phyloP scores from a whole-genome alignment of 2,329 filamentous ascomycete species.

The Paraconiothyrium brasiliense region DNA sequence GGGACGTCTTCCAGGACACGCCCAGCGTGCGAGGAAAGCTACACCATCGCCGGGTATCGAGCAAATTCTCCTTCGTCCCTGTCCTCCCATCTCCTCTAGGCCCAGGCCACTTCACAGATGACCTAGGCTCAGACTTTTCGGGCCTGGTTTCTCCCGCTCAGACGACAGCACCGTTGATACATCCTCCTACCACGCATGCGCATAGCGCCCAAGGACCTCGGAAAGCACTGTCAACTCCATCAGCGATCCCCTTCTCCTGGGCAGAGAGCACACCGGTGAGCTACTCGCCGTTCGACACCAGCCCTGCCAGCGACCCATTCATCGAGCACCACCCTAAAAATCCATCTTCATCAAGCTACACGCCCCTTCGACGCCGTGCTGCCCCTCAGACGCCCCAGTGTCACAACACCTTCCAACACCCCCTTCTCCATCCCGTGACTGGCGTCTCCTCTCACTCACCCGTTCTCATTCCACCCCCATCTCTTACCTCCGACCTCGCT shows the following conservation, averaged over 20 bases:
- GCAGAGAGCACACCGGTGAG: neutral
- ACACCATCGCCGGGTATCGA: neutral
- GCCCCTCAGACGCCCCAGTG: neutral
- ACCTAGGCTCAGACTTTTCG: conserved; percentile 9
- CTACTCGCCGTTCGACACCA: conserved; percentile 1
- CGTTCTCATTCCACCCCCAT: neutral
- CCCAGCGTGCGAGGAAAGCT: neutral
- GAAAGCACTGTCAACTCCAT: neutral
- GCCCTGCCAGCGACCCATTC: conserved; percentile 15
- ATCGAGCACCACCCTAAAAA: neutral
- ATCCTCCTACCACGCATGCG: neutral
- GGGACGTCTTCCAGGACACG: too few relatives aligned
- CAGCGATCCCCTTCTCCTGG: neutral
- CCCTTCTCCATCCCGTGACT: neutral
- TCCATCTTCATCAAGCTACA: neutral
- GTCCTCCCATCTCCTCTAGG: conserved; percentile 13
- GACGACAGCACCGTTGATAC: neutral
- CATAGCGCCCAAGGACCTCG: neutral
- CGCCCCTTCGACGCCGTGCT: neutral
- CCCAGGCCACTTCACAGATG: conserved; percentile 9
- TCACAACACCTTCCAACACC: neutral
- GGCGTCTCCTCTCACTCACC: neutral
- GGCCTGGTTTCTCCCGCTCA: conserved; percentile 7
- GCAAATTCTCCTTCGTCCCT: conserved; percentile 7
- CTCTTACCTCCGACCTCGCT: neutral